Evolutionary conservation across 2,329 filamentous ascomycete genomes (phyloP).

Genomic region (Nemania diffusa): DNA sequence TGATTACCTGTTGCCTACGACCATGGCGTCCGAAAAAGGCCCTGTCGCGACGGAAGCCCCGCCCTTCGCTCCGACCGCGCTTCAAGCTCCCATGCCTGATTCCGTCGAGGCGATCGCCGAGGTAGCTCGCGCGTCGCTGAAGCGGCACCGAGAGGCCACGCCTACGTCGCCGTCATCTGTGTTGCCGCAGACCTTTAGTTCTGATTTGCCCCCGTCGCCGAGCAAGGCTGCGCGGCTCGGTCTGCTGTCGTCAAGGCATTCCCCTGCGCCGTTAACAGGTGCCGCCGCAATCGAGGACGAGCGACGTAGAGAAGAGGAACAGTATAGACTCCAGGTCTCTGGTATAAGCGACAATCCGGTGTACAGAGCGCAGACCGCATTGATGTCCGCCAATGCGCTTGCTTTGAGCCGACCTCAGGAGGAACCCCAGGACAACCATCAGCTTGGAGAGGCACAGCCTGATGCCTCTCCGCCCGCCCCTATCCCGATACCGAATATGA

Average conservation of each 20-base stretch:
- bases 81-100: conserved; percentile 51
- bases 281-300: conserved; percentile 66
- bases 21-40: conserved; percentile 66
- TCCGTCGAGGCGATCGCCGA: conserved; percentile 57
- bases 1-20: conserved; percentile 38
- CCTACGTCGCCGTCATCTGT: conserved; percentile 53
- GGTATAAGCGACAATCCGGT: conserved; percentile 64
- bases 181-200: conserved; percentile 47
- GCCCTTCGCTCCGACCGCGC: conserved; percentile 51
- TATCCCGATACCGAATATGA: conserved; percentile 49
- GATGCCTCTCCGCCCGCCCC: conserved; percentile 39
- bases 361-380: conserved; percentile 63
- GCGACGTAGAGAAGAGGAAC: conserved; percentile 59
- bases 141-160: conserved; percentile 61
- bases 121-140: conserved; percentile 54
- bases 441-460: conserved; percentile 31
- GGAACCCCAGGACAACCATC: conserved; percentile 61
- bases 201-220: conserved; percentile 63
- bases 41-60: conserved; percentile 64
- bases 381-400: conserved; percentile 64
- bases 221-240: conserved; percentile 63
- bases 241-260: conserved; percentile 55
- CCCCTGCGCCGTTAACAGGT: conserved; percentile 62
- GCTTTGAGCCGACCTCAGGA: conserved; percentile 67
- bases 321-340: conserved; percentile 54